These are phyloP conservation scores for Phytopythium montanum DNA, from an alignment of 352 stramenopile genomes.

Conservation along the genomic window DNA sequence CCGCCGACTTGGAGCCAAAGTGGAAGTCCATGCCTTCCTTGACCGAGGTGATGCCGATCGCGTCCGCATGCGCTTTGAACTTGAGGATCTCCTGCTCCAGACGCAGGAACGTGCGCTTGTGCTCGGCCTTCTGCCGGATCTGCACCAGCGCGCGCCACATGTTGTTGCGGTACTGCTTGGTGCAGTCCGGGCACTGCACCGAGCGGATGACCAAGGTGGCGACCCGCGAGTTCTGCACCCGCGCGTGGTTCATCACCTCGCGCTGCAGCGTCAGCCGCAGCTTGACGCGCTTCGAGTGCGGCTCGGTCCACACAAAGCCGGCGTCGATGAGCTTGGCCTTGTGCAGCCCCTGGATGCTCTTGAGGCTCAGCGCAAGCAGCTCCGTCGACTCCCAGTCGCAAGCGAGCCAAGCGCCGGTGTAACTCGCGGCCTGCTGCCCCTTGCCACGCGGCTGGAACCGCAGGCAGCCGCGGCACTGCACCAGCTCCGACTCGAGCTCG, in stretches of 20 bases:
- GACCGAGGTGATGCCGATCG: conserved; percentile 51
- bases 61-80: conserved; percentile 58
- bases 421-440: conserved; percentile 28
- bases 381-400: conserved; percentile 74
- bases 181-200: conserved; percentile 70
- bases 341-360: conserved; percentile 54
- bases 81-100: conserved; percentile 78
- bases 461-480: conserved; percentile 65
- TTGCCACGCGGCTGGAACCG: conserved; percentile 60
- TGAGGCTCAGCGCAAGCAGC: conserved; percentile 75
- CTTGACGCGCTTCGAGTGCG: conserved; percentile 78
- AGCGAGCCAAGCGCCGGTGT: conserved; percentile 40
- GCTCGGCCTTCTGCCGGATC: conserved; percentile 68
- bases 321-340: conserved; percentile 79
- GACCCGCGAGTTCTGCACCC: conserved; percentile 64
- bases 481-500: conserved; percentile 34
- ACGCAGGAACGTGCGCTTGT: conserved; percentile 72
- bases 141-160: conserved; percentile 69
- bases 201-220: conserved; percentile 63
- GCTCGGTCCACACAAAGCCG: conserved; percentile 81
- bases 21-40: conserved; percentile 85
- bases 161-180: conserved; percentile 65
- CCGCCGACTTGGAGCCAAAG: conserved; percentile 51
- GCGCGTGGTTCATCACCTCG: conserved; percentile 66
- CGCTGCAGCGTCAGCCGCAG: conserved; percentile 63